Evolutionary conservation across 805 yeast genomes (phyloP), one percentile per base, ranked within the genome.

Genomic region (Candida vartiovaarae): DNA sequence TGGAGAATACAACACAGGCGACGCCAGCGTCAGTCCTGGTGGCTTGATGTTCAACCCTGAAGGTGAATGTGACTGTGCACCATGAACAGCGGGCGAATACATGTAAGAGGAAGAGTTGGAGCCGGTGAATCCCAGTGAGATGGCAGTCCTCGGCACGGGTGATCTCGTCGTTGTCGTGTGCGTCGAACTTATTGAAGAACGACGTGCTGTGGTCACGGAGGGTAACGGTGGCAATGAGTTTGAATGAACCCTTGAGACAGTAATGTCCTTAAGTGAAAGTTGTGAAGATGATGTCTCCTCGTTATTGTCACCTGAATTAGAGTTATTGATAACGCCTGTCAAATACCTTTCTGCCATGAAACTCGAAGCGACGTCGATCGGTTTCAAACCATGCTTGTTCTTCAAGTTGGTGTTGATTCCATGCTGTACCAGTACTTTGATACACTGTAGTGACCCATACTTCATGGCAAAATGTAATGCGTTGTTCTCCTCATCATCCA

Each of bases 391-490:
- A n/a, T 70, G 70, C 10, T 63, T 59, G 59, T 86, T 86, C 32
- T 66, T 59, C 24, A 70, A 54, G 24, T 67, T 62, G 33, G 71
- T 71, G 46, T 78, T 74, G 2, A 78, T 75, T 23, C 72, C 68
- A 29, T 75, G 66, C 15, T 65, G 67, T 0, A 82, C 60, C 36
- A 84, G 62, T 31, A 81, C 57, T 41, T 74, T 70, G 48, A 79
- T 62, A 38, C 85, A 79, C 39, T 74, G 74, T 11, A 75, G 54
- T 47, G 77, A 75, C 5, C 90, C 91, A 53, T 72, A 76, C 43
- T 83, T 82, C 51, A 86, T 73, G 0, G 96, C 95, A 41, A 84
- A 68, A 62, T 91, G 98, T 35, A 91, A 65, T 0, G 96, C 87
- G 3, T 95, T 81, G 56, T 88, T 85, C 1, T 93, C 95, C 11